A percentile compares a stretch with the other conserved stretches of the same genome.
Conservation (phyloP, 1,139 yeast species). For the Meyerozyma guilliermondii region DNA sequence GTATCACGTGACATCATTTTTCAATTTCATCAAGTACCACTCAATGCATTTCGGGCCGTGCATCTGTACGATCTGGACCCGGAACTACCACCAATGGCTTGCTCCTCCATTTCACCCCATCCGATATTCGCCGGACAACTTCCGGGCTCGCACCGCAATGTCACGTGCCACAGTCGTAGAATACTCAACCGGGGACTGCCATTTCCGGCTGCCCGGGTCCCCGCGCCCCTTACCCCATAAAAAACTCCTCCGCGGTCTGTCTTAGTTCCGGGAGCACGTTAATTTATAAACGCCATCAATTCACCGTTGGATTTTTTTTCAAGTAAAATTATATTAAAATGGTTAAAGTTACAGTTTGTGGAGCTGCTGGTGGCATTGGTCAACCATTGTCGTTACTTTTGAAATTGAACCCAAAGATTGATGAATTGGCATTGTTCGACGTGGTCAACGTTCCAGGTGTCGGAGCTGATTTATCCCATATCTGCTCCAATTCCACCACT, state of each 20-base stretch:
- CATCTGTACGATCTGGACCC: not conserved
- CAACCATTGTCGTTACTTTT: constrained; percentile 91
- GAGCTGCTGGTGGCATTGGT: constrained; percentile 99
- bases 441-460: constrained; percentile 95
- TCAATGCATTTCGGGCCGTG: too few species aligned
- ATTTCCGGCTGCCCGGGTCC: constrained; percentile 1
- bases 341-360: constrained; percentile 80
- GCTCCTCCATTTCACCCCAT: too few species aligned
- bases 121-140: not conserved
- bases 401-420: constrained; percentile 82
- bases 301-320: too few species aligned
- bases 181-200: not conserved
- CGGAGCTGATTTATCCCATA: constrained; percentile 92
- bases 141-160: not conserved
- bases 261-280: constrained; percentile 1
- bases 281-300: not conserved
- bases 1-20: not conserved
- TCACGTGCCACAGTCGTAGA: not conserved
- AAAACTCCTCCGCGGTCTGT: not conserved
- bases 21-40: too few species aligned
- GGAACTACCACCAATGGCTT: not conserved
- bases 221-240: constrained; percentile 1
- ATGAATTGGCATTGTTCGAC: constrained; percentile 84
- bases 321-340: constrained; percentile 11
- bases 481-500: constrained; percentile 84